phyloP scores from a whole-genome alignment of 805 yeast species.

The Pichia manshurica region DNA sequence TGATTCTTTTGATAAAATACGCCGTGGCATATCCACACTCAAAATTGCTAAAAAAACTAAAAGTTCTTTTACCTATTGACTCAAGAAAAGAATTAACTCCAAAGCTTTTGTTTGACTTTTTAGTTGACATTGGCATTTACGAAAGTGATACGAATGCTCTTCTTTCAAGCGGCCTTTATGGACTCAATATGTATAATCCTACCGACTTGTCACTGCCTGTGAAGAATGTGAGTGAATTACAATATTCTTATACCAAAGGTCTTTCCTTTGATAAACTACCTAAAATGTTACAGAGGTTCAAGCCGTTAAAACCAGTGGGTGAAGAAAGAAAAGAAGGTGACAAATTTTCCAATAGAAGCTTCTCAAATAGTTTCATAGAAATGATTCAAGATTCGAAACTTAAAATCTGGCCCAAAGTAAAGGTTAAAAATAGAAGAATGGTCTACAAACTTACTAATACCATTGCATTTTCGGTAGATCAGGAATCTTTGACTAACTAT shows the following conservation, averaged over 20 bases:
- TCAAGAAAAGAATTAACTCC: conserved; percentile 5
- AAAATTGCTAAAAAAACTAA: conserved; percentile 15
- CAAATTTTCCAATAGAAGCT: conserved; percentile 3
- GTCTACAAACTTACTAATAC: conserved; percentile 17
- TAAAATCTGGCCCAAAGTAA: conserved; percentile 1
- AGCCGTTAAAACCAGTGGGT: conserved; percentile 2
- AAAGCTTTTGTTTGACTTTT: conserved; percentile 14
- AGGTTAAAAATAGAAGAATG: conserved; percentile 1
- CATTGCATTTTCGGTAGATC: conserved; percentile 23
- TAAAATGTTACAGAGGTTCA: conserved; percentile 2
- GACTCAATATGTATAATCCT: conserved; percentile 8
- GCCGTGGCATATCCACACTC: conserved; percentile 31
- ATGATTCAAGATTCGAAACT: conserved; percentile 3
- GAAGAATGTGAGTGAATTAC: conserved; percentile 6
- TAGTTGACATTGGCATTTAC: conserved; percentile 18
- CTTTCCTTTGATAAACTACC: conserved; percentile 4
- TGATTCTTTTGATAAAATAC: conserved; percentile 26
- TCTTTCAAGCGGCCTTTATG: conserved; percentile 26
- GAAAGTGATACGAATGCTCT: conserved; percentile 20
- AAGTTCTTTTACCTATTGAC: conserved; percentile 11
- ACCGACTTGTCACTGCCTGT: conserved; percentile 4
- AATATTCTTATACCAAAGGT: conserved; percentile 6
- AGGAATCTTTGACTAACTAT: conserved; percentile 14
- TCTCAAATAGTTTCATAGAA: conserved; percentile 3
- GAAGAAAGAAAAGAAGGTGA: neutral